Evolutionary conservation across 768 basidiomycete species (phyloP), one percentile per base, ranked within the genome.

Genomic region (Leucocoprinus birnbaumii): DNA sequence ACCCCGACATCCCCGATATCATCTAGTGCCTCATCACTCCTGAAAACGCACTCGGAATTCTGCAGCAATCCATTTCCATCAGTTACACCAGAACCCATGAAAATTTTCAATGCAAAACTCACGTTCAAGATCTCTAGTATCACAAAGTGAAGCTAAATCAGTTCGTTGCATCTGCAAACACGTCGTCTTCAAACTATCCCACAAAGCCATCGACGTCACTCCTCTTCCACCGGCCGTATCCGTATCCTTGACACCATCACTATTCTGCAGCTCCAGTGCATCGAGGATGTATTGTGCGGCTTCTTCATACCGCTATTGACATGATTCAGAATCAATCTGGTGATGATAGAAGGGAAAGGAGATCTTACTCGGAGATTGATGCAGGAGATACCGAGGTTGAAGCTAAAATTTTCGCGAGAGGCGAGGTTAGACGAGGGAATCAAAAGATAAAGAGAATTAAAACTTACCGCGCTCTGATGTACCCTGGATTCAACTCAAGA

Each of bases 311-410:
- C 86, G 83, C 90, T 94, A 65, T 19, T 16, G n/a, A 38, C 4
- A 14, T 41, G 53, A 56, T 5, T 57, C 53, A 18, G 34, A 22
- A 35, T 40, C 31, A 46, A 34, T 47, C 44, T 58, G 49, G 25
- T 35, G 44, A 22, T 56, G 40, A 40, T 47, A 53, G n/a, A 34
- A 44, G 53, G 42, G 48, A 27, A 46, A 26, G 62, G 54, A 41
- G 50, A 44, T 73, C 79, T 55, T 66, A 94, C 91, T 51, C 82
- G 79, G 53, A 98, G 79, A 67, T 92, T 94, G 64, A 93, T 90
- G 65, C 86, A 91, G 1, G 93, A 91, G 58, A 97, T 97, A 19
- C 94, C 94, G 14, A 97, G 76, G 69, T 98, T 97, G 69, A 92
- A 97, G 62, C 94, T 94, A 55, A 6, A n/a, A 10, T n/a, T 44